phyloP scores from a whole-genome alignment of 441 rosid species.

The Capsella rubella region DNA sequence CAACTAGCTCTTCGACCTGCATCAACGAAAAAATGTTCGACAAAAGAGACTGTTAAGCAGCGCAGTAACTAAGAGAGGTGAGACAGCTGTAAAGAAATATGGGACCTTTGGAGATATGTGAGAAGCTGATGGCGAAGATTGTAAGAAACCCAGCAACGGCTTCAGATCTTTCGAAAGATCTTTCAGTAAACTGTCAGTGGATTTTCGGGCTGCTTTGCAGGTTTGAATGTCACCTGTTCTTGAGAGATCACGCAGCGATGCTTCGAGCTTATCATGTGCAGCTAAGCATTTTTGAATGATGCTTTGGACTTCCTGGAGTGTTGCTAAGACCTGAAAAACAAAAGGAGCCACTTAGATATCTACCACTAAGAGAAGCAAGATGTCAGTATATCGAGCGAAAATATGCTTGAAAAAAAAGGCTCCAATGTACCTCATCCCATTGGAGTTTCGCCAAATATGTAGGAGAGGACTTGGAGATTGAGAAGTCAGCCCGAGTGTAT shows the following conservation, averaged over 20 bases:
- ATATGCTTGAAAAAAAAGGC: not conserved
- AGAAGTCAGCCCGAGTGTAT: conserved; percentile 78
- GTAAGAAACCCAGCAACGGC: conserved; percentile 66
- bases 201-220: conserved; percentile 90
- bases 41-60: conserved; percentile 3
- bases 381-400: conserved; percentile 1
- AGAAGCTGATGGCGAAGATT: conserved; percentile 72
- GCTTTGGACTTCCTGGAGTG: conserved; percentile 69
- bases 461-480: conserved; percentile 93
- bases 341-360: not conserved
- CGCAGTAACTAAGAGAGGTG: conserved; percentile 16
- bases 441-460: conserved; percentile 89
- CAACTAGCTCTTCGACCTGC: conserved; percentile 85
- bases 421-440: conserved; percentile 83
- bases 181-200: conserved; percentile 75
- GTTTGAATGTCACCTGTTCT: conserved; percentile 93
- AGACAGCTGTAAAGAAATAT: conserved; percentile 2
- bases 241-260: conserved; percentile 86
- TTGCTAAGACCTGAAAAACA: conserved; percentile 72
- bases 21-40: not conserved
- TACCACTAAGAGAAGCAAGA: conserved; percentile 14
- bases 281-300: conserved; percentile 69
- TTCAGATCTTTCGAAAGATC: conserved; percentile 80
- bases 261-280: conserved; percentile 82
- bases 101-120: conserved; percentile 81